Conservation (phyloP, 306 rosid species). For the Sicyos baderoa region DNA sequence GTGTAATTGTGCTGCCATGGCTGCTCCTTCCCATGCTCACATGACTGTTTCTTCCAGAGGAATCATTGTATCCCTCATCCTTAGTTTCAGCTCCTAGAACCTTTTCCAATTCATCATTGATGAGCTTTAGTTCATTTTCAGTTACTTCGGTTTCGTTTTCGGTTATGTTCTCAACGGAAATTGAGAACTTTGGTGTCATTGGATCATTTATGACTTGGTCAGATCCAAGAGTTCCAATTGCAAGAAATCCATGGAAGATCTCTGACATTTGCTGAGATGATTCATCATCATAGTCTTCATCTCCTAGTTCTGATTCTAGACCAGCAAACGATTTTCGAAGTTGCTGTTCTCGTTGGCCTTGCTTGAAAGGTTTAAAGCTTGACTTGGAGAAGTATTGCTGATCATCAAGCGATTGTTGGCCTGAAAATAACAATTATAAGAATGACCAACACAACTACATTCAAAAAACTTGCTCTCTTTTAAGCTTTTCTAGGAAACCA, state of each 20-base stretch:
- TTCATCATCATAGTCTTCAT: constrained; percentile 54
- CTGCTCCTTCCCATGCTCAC: constrained; percentile 84
- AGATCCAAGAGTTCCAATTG: constrained; percentile 86
- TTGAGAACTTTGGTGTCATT: constrained; percentile 69
- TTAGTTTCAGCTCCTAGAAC: constrained; percentile 68
- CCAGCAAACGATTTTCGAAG: constrained; percentile 62
- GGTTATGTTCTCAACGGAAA: constrained; percentile 69
- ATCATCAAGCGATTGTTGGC: constrained; percentile 67
- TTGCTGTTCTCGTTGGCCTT: constrained; percentile 43
- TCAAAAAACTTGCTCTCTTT: not conserved
- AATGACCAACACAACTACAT: constrained; percentile 30
- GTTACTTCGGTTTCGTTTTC: constrained; percentile 79
- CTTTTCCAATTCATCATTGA: constrained; percentile 82
- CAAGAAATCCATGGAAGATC: constrained; percentile 88
- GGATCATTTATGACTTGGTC: constrained; percentile 47
- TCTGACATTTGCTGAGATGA: constrained; percentile 42
- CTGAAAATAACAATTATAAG: constrained; percentile 56
- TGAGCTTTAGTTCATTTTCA: constrained; percentile 74
- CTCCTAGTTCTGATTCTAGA: constrained; percentile 50
- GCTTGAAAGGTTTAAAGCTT: constrained; percentile 48
- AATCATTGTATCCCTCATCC: constrained; percentile 56
- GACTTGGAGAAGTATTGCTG: constrained; percentile 53
- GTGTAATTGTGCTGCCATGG: constrained; percentile 73
- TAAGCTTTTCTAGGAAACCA: not conserved
- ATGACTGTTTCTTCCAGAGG: constrained; percentile 76